Conservation (phyloP, 2,329 filamentous ascomycete species). For the Hypoxylon sp. region DNA sequence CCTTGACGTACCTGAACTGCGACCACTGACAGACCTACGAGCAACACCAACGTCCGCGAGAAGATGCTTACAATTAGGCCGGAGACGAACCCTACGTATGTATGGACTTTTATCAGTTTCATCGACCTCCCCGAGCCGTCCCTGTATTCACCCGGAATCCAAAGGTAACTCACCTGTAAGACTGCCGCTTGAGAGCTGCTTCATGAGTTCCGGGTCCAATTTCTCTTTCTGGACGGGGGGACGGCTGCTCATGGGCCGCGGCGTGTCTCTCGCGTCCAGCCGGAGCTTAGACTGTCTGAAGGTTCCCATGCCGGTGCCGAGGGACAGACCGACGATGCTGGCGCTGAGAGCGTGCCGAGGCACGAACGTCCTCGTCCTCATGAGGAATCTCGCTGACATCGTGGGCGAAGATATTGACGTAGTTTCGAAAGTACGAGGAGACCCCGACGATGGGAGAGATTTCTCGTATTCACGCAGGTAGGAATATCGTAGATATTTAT, state of each 20-base stretch:
- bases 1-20: constrained; percentile 64
- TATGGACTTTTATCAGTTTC: constrained; percentile 1
- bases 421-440: too few species aligned
- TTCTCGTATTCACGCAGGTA: too few species aligned
- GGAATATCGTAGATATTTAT: too few species aligned
- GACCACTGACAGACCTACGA: constrained; percentile 71
- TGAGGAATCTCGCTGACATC: constrained; percentile 39
- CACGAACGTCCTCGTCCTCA: constrained; percentile 22
- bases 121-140: neutral
- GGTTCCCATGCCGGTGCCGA: constrained; percentile 44
- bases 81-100: constrained; percentile 67
- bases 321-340: constrained; percentile 46
- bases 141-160: neutral
- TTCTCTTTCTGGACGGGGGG: constrained; percentile 22
- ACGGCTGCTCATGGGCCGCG: constrained; percentile 24
- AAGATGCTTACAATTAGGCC: constrained; percentile 74
- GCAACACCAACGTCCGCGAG: constrained; percentile 72
- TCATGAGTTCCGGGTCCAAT: constrained; percentile 50
- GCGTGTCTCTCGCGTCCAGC: constrained; percentile 34
- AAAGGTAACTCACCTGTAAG: constrained; percentile 58
- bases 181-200: constrained; percentile 63
- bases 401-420: neutral
- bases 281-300: constrained; percentile 35
- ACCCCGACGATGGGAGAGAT: neutral
- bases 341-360: constrained; percentile 44